A percentile compares a stretch with the other conserved stretches of the same genome.
Conservation (phyloP, 2,329 filamentous ascomycete genomes). For the Fusarium sp. region DNA sequence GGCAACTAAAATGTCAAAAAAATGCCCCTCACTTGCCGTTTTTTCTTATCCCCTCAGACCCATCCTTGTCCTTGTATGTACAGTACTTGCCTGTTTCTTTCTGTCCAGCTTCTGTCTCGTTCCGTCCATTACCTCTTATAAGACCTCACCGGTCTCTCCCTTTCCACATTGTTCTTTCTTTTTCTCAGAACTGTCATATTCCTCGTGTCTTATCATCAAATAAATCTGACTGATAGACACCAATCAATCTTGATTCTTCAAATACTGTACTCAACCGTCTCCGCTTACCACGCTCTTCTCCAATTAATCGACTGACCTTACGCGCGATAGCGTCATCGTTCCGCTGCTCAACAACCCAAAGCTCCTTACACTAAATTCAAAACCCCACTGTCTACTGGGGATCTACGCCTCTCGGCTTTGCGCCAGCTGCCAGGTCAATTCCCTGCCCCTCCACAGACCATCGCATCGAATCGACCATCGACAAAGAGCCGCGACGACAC, state of each 20-base stretch:
- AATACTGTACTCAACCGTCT: conserved; percentile 25
- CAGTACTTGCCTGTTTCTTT: conserved; percentile 3
- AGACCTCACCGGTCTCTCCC: conserved; percentile 14
- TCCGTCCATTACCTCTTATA: conserved; percentile 18
- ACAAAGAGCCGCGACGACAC: conserved; percentile 37
- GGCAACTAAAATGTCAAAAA: conserved; percentile 11
- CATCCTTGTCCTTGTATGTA: conserved; percentile 12
- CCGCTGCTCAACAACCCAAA: conserved; percentile 37
- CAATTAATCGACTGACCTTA: conserved; percentile 46
- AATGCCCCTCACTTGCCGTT: conserved; percentile 34
- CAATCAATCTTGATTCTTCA: conserved; percentile 22
- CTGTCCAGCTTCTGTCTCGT: conserved; percentile 25
- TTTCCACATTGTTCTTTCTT: neutral
- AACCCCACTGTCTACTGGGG: conserved; percentile 45
- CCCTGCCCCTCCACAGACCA: conserved; percentile 46
- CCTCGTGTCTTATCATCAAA: neutral
- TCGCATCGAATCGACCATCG: conserved; percentile 30
- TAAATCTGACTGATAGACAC: conserved; percentile 10
- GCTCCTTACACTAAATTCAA: conserved; percentile 39
- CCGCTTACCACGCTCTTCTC: conserved; percentile 35
- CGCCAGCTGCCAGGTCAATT: conserved; percentile 42
- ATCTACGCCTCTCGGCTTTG: conserved; percentile 40
- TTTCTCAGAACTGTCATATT: neutral
- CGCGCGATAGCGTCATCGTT: conserved; percentile 47
- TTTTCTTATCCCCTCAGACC: conserved; percentile 23